Conservation (phyloP, 768 basidiomycete genomes). For the Amanita molliuscula region DNA sequence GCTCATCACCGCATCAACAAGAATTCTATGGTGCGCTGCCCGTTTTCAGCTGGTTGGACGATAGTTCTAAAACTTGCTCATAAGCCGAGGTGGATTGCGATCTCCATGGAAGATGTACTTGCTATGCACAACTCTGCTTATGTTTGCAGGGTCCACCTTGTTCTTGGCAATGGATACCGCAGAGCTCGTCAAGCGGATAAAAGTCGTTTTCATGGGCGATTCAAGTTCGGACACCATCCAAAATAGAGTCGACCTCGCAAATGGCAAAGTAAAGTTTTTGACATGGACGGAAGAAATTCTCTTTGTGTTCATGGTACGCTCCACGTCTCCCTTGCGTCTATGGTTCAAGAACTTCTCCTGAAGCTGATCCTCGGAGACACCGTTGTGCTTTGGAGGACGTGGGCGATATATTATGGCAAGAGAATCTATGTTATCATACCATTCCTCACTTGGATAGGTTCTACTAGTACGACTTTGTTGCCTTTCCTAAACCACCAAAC, state of each 20-base stretch:
- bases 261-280: constrained; percentile 13
- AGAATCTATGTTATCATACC: constrained; percentile 14
- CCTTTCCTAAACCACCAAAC: background rate
- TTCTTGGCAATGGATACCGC: constrained; percentile 18
- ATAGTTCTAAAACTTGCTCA: background rate
- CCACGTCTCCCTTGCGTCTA: background rate
- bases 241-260: constrained; percentile 12
- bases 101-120: constrained; percentile 12
- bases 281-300: constrained; percentile 21
- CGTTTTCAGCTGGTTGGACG: background rate
- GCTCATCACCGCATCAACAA: constrained; percentile 10
- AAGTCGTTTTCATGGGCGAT: constrained; percentile 16
- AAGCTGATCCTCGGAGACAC: constrained; percentile 20
- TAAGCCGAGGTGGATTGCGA: constrained; percentile 12
- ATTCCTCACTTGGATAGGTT: constrained; percentile 17
- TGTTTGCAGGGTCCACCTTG: constrained; percentile 18
- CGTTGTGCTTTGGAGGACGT: constrained; percentile 22
- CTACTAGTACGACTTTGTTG: constrained; percentile 12
- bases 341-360: background rate
- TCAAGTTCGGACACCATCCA: constrained; percentile 10
- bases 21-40: constrained; percentile 9
- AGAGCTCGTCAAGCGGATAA: constrained; percentile 17
- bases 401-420: constrained; percentile 13
- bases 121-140: constrained; percentile 14
- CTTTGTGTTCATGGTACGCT: constrained; percentile 19